A percentile compares a stretch with the other conserved stretches of the same genome.
These are phyloP conservation scores for Balansia obtecta DNA, from an alignment of 2,329 filamentous ascomycete species.

Conservation along the genomic window DNA sequence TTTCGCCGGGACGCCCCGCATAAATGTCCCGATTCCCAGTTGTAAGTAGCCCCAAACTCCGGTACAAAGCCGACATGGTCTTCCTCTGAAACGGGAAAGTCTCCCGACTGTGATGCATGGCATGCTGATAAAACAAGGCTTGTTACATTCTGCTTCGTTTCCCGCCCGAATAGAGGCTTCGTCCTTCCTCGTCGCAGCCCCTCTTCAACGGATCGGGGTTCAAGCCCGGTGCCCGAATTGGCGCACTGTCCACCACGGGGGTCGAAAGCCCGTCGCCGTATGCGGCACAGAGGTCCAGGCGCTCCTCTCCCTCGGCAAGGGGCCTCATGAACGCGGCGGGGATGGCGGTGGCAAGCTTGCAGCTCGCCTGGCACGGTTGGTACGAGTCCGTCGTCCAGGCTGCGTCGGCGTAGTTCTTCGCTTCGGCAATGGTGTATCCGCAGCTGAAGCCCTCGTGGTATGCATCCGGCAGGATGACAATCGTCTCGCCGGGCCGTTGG, in stretches of 20 bases:
- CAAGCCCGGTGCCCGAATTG: no score
- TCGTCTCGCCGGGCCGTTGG: constrained; percentile 26
- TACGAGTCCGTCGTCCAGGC: constrained; percentile 24
- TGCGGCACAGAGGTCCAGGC: constrained; percentile 21
- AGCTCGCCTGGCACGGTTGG: constrained; percentile 21
- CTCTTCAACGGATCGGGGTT: no score
- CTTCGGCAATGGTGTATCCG: constrained; percentile 28
- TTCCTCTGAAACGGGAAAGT: no score
- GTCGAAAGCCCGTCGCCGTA: constrained; percentile 7
- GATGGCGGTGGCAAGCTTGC: constrained; percentile 23
- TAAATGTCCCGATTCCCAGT: no score
- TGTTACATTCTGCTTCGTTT: no score
- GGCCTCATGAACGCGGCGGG: constrained; percentile 22
- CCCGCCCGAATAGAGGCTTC: no score
- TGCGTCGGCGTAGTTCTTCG: constrained; percentile 26
- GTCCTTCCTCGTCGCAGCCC: no score
- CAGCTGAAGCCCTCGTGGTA: constrained; percentile 29
- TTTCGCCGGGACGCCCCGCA: no score
- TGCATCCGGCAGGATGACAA: constrained; percentile 26
- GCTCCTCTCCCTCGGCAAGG: constrained; percentile 18
- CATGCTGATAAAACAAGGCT: no score
- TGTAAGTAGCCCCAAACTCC: no score
- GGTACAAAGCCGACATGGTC: no score
- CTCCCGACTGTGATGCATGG: no score
- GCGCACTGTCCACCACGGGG: background rate